Evolutionary conservation across 345 rosid genomes (phyloP).

Genomic region (Litchi chinensis): DNA sequence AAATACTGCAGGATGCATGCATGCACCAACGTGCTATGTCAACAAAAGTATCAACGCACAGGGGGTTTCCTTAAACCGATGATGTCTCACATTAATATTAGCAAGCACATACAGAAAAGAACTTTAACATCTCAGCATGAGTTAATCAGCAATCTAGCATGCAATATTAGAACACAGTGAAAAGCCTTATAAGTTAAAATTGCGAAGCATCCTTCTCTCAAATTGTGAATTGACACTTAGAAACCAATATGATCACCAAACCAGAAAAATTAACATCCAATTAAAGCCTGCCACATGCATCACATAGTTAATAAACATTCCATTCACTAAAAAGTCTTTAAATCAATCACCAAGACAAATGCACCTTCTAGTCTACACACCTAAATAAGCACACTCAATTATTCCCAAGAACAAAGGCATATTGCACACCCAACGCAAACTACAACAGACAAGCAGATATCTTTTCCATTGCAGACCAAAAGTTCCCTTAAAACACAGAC

Average conservation of each 20-base stretch:
- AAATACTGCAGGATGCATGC: not conserved
- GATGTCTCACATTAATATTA: not conserved
- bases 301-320: not conserved
- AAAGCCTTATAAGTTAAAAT: not conserved
- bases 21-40: not conserved
- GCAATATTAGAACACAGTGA: not conserved
- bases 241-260: not conserved
- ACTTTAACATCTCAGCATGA: not conserved
- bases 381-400: not conserved
- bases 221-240: not conserved
- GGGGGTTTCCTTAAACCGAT: not conserved
- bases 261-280: not conserved
- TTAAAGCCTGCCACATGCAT: not conserved
- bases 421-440: not conserved
- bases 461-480: not conserved
- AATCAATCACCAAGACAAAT: not conserved
- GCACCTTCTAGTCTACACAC: not conserved
- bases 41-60: not conserved
- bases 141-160: not conserved
- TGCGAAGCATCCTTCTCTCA: slow-evolving; percentile 2
- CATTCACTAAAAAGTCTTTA: not conserved
- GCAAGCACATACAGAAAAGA: not conserved
- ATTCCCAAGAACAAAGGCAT: not conserved
- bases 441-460: not conserved
- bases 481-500: not conserved